Percentiles rank a stretch among this genome's conserved stretches.
phyloP scores from a whole-genome alignment of 2,329 filamentous ascomycete genomes.

The Acrodontium crateriforme region DNA sequence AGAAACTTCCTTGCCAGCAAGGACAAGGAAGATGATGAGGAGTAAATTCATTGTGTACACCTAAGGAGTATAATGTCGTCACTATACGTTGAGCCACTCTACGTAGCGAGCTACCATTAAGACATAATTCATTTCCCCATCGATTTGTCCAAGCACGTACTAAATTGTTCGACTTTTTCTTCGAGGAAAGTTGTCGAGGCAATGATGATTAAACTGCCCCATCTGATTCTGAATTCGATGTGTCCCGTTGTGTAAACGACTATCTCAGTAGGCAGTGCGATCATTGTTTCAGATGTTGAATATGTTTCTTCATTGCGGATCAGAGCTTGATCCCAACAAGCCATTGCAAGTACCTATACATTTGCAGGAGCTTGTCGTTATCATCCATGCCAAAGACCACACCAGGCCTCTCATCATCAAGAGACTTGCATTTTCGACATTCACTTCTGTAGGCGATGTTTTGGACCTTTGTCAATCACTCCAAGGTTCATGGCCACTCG shows the following conservation, averaged over 20 bases:
- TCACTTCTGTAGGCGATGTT: slow-evolving; percentile 7
- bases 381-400: neutral
- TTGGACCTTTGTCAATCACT: slow-evolving; percentile 8
- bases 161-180: no score
- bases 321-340: slow-evolving; percentile 5
- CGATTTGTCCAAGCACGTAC: no score
- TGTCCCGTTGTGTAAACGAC: no score
- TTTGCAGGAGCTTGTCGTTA: slow-evolving; percentile 7
- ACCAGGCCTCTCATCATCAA: neutral
- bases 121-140: no score
- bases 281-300: slow-evolving; percentile 11
- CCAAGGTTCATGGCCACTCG: slow-evolving; percentile 7
- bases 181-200: no score
- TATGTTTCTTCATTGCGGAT: slow-evolving; percentile 10
- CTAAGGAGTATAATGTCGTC: no score
- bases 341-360: slow-evolving; percentile 5
- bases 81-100: no score
- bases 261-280: no score
- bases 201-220: no score
- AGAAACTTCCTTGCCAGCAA: slow-evolving; percentile 16
- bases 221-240: no score
- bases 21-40: slow-evolving; percentile 18
- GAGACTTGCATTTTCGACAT: slow-evolving; percentile 5
- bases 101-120: no score
- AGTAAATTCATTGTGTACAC: no score